Evolutionary conservation across 352 stramenopile genomes (phyloP).

Genomic region (Phytophthora hybrid): DNA sequence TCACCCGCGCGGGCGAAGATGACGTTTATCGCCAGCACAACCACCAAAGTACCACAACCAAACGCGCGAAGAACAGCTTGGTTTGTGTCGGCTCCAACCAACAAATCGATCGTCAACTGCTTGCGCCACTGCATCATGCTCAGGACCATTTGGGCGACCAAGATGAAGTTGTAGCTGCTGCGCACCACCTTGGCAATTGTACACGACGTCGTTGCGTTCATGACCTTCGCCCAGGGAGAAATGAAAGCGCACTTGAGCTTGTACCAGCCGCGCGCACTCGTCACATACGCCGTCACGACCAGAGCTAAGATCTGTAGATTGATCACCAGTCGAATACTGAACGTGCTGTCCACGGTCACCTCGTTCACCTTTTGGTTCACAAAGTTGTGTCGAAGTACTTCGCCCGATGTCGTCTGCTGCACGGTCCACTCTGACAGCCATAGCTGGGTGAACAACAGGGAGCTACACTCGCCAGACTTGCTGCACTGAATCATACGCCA

Average conservation of each 20-base stretch:
- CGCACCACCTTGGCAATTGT: constrained; percentile 50
- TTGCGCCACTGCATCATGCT: constrained; percentile 45
- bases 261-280: constrained; percentile 42
- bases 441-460: constrained; percentile 48
- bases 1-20: constrained; percentile 46
- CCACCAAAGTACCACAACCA: constrained; percentile 43
- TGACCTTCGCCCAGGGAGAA: constrained; percentile 34
- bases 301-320: constrained; percentile 45
- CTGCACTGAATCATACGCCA: constrained; percentile 57
- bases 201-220: constrained; percentile 43
- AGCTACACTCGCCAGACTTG: constrained; percentile 47
- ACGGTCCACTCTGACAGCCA: constrained; percentile 49
- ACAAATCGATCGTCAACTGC: constrained; percentile 48
- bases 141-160: constrained; percentile 46
- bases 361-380: constrained; percentile 53
- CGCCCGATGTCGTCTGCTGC: constrained; percentile 10
- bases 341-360: constrained; percentile 47
- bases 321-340: constrained; percentile 45
- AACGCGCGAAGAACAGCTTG: constrained; percentile 40
- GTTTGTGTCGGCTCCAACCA: constrained; percentile 42
- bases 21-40: constrained; percentile 45
- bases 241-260: constrained; percentile 26
- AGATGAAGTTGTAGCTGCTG: constrained; percentile 52
- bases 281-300: constrained; percentile 45
- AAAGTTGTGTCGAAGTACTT: constrained; percentile 49